A percentile compares a stretch with the other conserved stretches of the same genome.
phyloP scores from a whole-genome alignment of 331 rosid species.

The Pyrus hybrid region DNA sequence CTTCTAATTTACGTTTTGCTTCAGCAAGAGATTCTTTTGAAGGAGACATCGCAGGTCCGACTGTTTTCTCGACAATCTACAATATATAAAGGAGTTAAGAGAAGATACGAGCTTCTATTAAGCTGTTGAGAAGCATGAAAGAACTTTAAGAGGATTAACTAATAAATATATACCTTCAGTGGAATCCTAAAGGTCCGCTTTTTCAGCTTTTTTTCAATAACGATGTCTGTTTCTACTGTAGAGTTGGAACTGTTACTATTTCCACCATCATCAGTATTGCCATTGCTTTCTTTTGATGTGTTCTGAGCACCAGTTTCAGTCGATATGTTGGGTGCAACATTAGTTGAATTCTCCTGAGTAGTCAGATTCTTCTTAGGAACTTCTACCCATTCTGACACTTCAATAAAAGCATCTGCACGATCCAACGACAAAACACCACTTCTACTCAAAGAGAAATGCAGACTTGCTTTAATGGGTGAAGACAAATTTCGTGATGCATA shows the following conservation, averaged over 20 bases:
- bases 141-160: not conserved
- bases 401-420: constrained; percentile 89
- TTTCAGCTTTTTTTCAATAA: constrained; percentile 68
- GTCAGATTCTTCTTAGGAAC: constrained; percentile 68
- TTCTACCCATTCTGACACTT: constrained; percentile 96
- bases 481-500: constrained; percentile 82
- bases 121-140: not conserved
- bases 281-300: constrained; percentile 51
- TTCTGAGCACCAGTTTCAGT: constrained; percentile 49
- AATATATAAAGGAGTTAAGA: not conserved
- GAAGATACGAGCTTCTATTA: not conserved
- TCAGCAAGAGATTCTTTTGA: constrained; percentile 63
- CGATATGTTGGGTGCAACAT: constrained; percentile 41
- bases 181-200: constrained; percentile 83
- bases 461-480: constrained; percentile 74
- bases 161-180: constrained; percentile 53
- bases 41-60: constrained; percentile 57
- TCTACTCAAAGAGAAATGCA: constrained; percentile 87
- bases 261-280: constrained; percentile 48
- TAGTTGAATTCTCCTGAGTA: constrained; percentile 60
- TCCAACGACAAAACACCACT: constrained; percentile 90
- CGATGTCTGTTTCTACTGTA: constrained; percentile 41
- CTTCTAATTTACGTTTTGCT: constrained; percentile 68
- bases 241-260: constrained; percentile 28
- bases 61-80: constrained; percentile 64